These are phyloP conservation scores for Zymoseptoria tritici DNA, from an alignment of 2,329 filamentous ascomycete species.

Conservation along the genomic window DNA sequence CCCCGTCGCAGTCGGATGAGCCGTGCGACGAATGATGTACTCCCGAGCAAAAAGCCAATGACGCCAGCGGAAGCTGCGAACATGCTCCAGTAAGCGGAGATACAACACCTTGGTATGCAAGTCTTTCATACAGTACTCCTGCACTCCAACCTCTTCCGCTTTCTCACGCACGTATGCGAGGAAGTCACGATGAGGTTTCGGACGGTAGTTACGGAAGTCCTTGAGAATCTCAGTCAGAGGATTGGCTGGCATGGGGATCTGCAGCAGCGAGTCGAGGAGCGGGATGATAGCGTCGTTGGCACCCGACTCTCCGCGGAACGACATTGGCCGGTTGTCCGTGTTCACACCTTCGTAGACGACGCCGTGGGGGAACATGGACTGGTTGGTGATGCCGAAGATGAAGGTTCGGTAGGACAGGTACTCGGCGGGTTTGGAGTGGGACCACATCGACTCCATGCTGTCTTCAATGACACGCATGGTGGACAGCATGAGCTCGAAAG, in stretches of 20 bases:
- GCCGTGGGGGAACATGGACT: constrained; percentile 89
- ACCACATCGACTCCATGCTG: constrained; percentile 64
- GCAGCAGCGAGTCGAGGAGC: constrained; percentile 76
- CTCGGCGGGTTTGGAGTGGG: constrained; percentile 70
- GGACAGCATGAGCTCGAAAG: constrained; percentile 24
- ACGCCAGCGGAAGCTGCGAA: constrained; percentile 73
- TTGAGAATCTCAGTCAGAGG: constrained; percentile 80
- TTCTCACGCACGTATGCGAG: constrained; percentile 60
- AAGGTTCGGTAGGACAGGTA: constrained; percentile 92
- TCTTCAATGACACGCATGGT: constrained; percentile 29
- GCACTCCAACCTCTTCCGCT: constrained; percentile 47
- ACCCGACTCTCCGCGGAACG: constrained; percentile 85
- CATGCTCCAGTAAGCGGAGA: constrained; percentile 56
- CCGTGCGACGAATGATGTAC: constrained; percentile 73
- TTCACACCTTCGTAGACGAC: constrained; percentile 83
- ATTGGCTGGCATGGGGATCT: constrained; percentile 80
- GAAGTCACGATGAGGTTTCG: constrained; percentile 81
- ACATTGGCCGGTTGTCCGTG: constrained; percentile 55
- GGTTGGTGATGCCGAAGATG: constrained; percentile 90
- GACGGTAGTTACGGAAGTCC: constrained; percentile 85
- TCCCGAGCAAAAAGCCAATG: constrained; percentile 82
- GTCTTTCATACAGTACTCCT: constrained; percentile 43
- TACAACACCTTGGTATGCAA: constrained; percentile 36
- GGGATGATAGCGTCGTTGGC: constrained; percentile 91
- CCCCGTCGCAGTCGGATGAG: constrained; percentile 70